Conservation (phyloP, 257 asterid genomes). For the Solanum sitiens region DNA sequence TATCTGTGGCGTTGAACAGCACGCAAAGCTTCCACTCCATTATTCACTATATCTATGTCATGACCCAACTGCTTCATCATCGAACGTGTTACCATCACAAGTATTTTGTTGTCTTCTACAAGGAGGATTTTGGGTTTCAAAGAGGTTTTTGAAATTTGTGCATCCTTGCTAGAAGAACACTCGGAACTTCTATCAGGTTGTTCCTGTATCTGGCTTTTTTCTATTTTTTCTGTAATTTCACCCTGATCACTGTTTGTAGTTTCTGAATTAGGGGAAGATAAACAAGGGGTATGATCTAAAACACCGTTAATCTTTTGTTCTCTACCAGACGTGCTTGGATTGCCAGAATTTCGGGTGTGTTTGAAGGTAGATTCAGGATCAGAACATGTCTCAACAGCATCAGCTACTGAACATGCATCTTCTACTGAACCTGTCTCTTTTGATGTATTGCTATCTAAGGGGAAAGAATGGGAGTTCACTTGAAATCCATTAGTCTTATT, state of each 20-base stretch:
- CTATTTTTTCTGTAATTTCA: slow-evolving; percentile 20
- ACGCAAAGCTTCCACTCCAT: slow-evolving; percentile 73
- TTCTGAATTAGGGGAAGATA: slow-evolving; percentile 8
- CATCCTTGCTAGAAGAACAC: slow-evolving; percentile 37
- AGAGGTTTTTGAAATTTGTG: slow-evolving; percentile 13
- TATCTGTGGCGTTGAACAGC: slow-evolving; percentile 46
- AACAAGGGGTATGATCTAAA: background rate
- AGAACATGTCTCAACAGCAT: slow-evolving; percentile 24
- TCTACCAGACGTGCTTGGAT: slow-evolving; percentile 4
- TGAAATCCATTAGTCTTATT: slow-evolving; percentile 14
- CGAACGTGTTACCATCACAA: slow-evolving; percentile 69
- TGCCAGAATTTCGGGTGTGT: slow-evolving; percentile 6
- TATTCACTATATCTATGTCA: slow-evolving; percentile 41
- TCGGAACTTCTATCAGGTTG: slow-evolving; percentile 16
- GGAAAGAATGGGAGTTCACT: slow-evolving; percentile 24
- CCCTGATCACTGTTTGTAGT: background rate
- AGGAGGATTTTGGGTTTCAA: slow-evolving; percentile 65
- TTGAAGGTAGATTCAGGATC: slow-evolving; percentile 13
- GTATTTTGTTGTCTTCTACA: slow-evolving; percentile 78
- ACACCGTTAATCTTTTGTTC: slow-evolving; percentile 3
- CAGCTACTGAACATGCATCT: slow-evolving; percentile 29
- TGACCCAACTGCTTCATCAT: slow-evolving; percentile 88
- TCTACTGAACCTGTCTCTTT: slow-evolving; percentile 36
- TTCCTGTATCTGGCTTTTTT: slow-evolving; percentile 8
- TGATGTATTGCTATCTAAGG: slow-evolving; percentile 18